These are phyloP conservation scores for Ceratocystis diversiconidia DNA, from an alignment of 2,329 filamentous ascomycete species.

Conservation along the genomic window DNA sequence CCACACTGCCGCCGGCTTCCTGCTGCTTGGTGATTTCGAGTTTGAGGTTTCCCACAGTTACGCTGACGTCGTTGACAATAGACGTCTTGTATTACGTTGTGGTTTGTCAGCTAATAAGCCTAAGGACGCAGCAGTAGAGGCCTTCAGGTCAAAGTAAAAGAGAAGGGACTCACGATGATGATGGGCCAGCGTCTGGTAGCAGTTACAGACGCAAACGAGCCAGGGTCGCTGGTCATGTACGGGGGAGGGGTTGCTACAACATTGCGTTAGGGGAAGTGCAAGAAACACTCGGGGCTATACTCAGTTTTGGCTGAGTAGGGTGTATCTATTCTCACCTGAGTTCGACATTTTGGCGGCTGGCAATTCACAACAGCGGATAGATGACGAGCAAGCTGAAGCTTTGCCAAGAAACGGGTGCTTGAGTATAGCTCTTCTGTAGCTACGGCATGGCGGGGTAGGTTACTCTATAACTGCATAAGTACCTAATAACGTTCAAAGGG, in stretches of 20 bases:
- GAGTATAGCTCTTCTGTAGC: neutral
- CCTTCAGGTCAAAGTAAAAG: neutral
- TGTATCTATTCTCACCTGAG: neutral
- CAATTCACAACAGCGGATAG: neutral
- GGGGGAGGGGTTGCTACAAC: constrained; percentile 39
- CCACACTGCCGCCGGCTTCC: constrained; percentile 1
- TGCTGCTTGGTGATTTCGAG: constrained; percentile 43
- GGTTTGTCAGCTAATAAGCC: too few relatives aligned
- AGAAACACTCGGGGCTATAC: neutral
- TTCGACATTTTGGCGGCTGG: neutral
- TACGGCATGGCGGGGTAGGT: neutral
- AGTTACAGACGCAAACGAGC: constrained; percentile 75
- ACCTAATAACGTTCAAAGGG: neutral
- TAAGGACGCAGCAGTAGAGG: neutral
- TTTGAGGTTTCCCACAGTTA: constrained; percentile 44
- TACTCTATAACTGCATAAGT: neutral
- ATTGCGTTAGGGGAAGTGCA: neutral
- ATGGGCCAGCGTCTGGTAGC: constrained; percentile 83
- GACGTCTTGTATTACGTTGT: constrained; percentile 47
- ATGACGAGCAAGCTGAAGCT: neutral
- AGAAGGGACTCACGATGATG: constrained; percentile 54
- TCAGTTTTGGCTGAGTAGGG: neutral
- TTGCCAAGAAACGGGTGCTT: neutral
- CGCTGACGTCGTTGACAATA: constrained; percentile 88
- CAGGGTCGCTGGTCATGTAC: constrained; percentile 66